Conservation (phyloP, 2,329 filamentous ascomycete genomes). For the Penicillium decumbens region DNA sequence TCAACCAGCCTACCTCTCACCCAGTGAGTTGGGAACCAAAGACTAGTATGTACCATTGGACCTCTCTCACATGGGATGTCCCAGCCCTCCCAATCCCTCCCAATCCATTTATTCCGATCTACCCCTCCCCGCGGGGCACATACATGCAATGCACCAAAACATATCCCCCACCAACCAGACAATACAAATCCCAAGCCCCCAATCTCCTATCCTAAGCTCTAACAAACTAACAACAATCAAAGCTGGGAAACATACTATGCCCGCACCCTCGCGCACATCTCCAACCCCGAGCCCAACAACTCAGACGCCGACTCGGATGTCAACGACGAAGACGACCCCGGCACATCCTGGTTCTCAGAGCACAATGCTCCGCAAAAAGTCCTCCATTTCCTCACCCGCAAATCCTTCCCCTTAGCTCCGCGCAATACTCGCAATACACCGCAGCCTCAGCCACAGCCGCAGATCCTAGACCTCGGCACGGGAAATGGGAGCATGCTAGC, state of each 20-base stretch:
- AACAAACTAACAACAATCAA: constrained; percentile 5
- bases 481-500: constrained; percentile 93
- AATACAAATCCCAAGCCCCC: not conserved
- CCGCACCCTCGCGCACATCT: constrained; percentile 40
- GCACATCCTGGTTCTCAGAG: constrained; percentile 96
- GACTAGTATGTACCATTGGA: constrained; percentile 64
- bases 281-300: constrained; percentile 31
- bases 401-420: constrained; percentile 44
- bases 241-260: constrained; percentile 62
- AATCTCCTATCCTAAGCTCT: constrained; percentile 1
- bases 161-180: not conserved
- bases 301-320: constrained; percentile 60
- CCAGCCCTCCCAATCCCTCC: not conserved
- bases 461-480: constrained; percentile 80
- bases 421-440: constrained; percentile 28
- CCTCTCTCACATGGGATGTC: not conserved
- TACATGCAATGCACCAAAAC: no score
- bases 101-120: constrained; percentile 2
- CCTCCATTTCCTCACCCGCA: constrained; percentile 59
- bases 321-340: constrained; percentile 68
- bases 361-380: constrained; percentile 80
- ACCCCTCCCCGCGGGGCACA: constrained; percentile 2
- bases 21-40: constrained; percentile 79
- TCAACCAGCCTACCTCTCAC: constrained; percentile 64
- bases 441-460: constrained; percentile 19